Evolutionary conservation across 805 yeast genomes (phyloP), one percentile per base, ranked within the genome.

Genomic region (Jamesozyma rosinii): DNA sequence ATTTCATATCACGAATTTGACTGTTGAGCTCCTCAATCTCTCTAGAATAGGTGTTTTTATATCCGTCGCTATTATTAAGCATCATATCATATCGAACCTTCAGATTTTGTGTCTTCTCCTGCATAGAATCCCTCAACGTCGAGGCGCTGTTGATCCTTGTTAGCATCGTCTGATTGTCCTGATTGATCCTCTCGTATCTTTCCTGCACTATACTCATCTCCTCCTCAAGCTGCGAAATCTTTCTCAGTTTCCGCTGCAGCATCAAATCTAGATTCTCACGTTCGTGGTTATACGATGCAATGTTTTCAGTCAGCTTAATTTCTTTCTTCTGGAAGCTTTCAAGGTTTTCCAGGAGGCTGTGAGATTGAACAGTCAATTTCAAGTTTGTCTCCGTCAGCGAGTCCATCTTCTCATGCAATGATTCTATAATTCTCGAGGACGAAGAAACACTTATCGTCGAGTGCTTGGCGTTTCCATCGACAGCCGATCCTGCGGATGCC

Each of bases 251-350:
- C 43, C 92, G 70, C 54, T 83, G 88, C 35, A 46, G 39, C 44
- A 49, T 44, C 4, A 45, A 17, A 10, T 38, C 38, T 24, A 48
- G 38, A 43, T 70, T 71, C 49, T 83, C 88, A 52, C 79, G 80
- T 56, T 87, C 92, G 60, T 85, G 92, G 58, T 81, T 81, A 32
- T 83, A 69, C 49, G 79, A 80, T 29, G 87, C 78, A 41, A 71
- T 55, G 32, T 71, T 63, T 43, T 75, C 71, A 53, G 69, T 67
- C 47, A 79, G 75, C 59, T 77, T 79, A 49, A 66, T 36, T 68
- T 67, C 57, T 52, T 51, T 51, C 58, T 69, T 55, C 59, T 66
- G 54, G 42, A 63, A 70, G 38, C 69, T 58, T 49, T 77, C 80
- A 10, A 66, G 57, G 49, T 74, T 75, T 50, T 76, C 68, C 39